A percentile compares a stretch with the other conserved stretches of the same genome.
phyloP scores from a whole-genome alignment of 331 rosid genomes.

The Malus hybrid region DNA sequence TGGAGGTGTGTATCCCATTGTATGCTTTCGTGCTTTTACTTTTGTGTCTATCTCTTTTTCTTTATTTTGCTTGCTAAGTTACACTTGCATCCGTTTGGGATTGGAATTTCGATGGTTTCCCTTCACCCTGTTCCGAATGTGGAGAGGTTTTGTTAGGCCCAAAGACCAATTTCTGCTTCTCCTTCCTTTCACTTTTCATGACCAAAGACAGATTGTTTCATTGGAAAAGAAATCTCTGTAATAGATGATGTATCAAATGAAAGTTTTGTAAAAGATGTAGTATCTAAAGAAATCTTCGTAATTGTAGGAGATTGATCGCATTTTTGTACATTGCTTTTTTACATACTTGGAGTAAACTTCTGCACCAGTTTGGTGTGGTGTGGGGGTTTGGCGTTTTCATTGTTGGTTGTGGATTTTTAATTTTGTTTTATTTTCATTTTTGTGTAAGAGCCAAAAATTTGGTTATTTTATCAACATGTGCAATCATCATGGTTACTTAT shows the following conservation, averaged over 20 bases:
- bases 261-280: too few relatives aligned
- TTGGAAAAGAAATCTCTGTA: neutral
- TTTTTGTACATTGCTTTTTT: too few relatives aligned
- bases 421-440: too few relatives aligned
- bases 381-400: too few relatives aligned
- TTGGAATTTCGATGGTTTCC: neutral
- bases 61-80: neutral
- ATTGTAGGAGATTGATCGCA: too few relatives aligned
- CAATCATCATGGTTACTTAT: neutral
- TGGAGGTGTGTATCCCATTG: slow-evolving; percentile 56
- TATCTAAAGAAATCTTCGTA: neutral
- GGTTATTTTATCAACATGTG: neutral
- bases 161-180: neutral
- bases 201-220: neutral
- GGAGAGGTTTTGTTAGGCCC: neutral
- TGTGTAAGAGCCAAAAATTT: neutral
- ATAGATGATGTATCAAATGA: too few relatives aligned
- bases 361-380: too few relatives aligned
- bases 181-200: neutral
- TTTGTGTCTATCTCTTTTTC: too few relatives aligned
- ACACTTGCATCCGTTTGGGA: neutral
- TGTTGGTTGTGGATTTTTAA: too few relatives aligned
- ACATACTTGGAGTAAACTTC: too few relatives aligned
- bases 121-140: neutral
- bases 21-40: neutral